Base-by-base conservation (phyloP, 2,329 filamentous ascomycete species). In the Cytospora piceicola region DNA sequence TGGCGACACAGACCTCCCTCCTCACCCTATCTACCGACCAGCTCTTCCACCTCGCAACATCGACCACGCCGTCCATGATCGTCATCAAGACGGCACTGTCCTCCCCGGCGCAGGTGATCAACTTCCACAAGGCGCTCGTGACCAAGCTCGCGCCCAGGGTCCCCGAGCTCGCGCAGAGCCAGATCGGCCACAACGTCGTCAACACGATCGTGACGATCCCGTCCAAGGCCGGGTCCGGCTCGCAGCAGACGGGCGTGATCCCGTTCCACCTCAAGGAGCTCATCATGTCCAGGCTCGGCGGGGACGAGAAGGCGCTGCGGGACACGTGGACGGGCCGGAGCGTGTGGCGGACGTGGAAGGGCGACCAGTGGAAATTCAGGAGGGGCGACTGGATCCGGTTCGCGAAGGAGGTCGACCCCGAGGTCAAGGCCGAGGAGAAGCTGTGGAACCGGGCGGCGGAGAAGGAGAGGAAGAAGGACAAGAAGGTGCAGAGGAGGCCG, bases 1-100 rank as follows among this genome's bases (percentile, higher is more conserved):
- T 86, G 59, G 83, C 94, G 14, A 85, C 96, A 36, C 92, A 95
- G 74, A 85, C 88, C 20, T 86, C 90, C n/a, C 77, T 95, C 29
- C 79, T 89, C 24, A 81, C 85, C 4, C 82, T 90, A 70, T 79
- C 82, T 14, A 75, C 78, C 55, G 85, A 81, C 61, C 84, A 80
- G 27, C 81, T 89, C 63, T 74, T 92, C 36, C 80, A 83, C 49
- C 85, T 98, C 62, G 88, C 92, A 30, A 89, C 78, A 1, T 75
- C 79, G 0, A 84, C 83, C 2, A 75, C 79, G 54, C 78, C 83
- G 3, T 83, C 83, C 54, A 77, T 83, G 61, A 74, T 79, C 9
- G 77, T 88, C 49, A 75, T 88, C 55, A 76, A 79, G n/a, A 80
- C 81, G 9, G 83, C 84, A 4, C 76, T 88, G 22, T 71, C 77